Evolutionary conservation across 2,329 filamentous ascomycete genomes (phyloP), one percentile per base, ranked within the genome.

Genomic region (Exophiala aquamarina): DNA sequence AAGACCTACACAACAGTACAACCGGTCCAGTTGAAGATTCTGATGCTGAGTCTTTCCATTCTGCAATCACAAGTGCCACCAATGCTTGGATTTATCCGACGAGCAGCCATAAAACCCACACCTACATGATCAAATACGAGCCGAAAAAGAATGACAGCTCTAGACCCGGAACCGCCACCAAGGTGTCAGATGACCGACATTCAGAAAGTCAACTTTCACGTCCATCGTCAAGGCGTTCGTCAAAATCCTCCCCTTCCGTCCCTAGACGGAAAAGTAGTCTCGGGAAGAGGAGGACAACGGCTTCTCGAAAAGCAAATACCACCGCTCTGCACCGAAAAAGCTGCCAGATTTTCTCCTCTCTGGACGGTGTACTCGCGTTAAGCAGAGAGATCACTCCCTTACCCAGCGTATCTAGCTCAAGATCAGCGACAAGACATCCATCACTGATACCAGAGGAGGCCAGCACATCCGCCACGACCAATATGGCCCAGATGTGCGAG

Each of bases 21-120:
- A 40, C 23, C 18, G 15, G 31, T 7, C 34, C 17, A 8, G 26
- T 23, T 9, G 44, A 50, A 21, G 41, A 41, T 15, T 54, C 52
- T 15, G 52, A 54, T 18, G 26, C 48, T 34, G 52, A 54, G 32
- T 54, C 52, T n/a, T 54, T 54, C 41, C 52, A 54, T 33, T 54
- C 52, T n/a, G 52, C 52, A 19, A 47, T 44, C 21, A 51, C 52
- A 4, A 51, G 29, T 21, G 48, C 42, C 10, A 33, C 42, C n/a
- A 26, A 26, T 26, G 23, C 11, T 6, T 11, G 23, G 23, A 26
- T 6, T 11, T 11, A 11, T 36, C 50, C 23, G 19, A 34, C 20
- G 33, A 21, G 5, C 10, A 21, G 21, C 32, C 37, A 28, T 38
- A 32, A 28, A 15, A 20, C 18, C 26, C 13, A 19, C 28, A 31